Base-by-base conservation (phyloP, 345 rosid genomes). In the Hypericum androsaemum region DNA sequence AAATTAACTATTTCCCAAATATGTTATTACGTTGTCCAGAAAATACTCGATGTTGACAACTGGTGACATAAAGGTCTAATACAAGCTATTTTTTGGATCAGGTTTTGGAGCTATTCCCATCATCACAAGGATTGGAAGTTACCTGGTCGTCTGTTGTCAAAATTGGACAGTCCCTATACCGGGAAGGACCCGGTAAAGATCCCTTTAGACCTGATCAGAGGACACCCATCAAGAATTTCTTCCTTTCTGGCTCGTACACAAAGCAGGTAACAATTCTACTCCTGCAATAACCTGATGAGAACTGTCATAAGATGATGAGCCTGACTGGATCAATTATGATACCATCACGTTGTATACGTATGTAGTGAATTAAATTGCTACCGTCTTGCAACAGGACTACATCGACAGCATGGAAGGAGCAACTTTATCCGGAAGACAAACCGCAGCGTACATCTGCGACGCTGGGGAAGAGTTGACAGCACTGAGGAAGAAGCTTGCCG, bases 361-460 rank as follows among this genome's bases (percentile, higher is more conserved):
- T 45, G 15, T 28, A 12, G 48, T 46, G 9, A n/a, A 15, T 7
- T 32, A n/a, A 32, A 13, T 6, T 46, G 50, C 8, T 46, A 14
- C 50, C 37, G 13, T 5, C 14, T 41, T 56, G 50, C 39, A 58
- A 15, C 81, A 88, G 98, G 98, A 92, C 64, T 92, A 92, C 75
- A 88, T 92, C 64, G 98, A 92, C 67, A 92, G 96, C 57, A 92
- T 85, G 98, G 98, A 92, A 70, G 96, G 95, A 39, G 98, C 98
- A 5, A 88, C 98, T 2, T 52, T 92, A 58, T 88, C 98, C 0
- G 98, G 98, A 8, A 83, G 98, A 62, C 96, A 88, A 67, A 83
- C 95, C 50, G 80, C 98, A 3, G 83, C 98, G 17, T 92, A 77
- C 56, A 68, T 92, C 40, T 88, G 98, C 59, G 65, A 76, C 37